Base-by-base conservation (phyloP, 106 monocot genomes). In the Dendrobium officinale region DNA sequence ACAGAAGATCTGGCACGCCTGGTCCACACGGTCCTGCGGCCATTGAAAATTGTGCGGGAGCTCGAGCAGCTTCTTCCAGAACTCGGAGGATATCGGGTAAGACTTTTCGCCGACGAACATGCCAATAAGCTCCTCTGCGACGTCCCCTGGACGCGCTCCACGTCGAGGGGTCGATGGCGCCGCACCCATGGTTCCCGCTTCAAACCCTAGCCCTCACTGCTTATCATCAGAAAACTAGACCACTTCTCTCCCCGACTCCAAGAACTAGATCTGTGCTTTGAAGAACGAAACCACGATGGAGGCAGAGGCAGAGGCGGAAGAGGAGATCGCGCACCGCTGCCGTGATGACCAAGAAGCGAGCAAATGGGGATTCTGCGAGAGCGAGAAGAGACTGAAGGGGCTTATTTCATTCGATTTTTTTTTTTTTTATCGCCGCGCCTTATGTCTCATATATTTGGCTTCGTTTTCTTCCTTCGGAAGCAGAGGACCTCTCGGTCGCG, bases 31-130 rank as follows among this genome's bases (percentile, higher is more conserved):
- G 42, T 88, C 40, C 27, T 87, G 85, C 59, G 98, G 93, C 95
- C 94, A 99, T 73, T 88, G 88, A 54, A 85, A 79, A 47, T 91
- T 88, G 79, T 93, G 91, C 11, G 92, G 98, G 48, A 99, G 84
- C 86, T 95, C 95, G 29, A 99, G 92, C 66, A 99, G 88, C 88
- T 88, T 86, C 79, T 81, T 59, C 98, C 98, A 99, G 78, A 95
- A 88, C 74, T 95, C 95, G 20, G 92, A 95, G 11, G 89, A 79
- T 74, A 99, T 81, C 22, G 98, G 98, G 84, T 90, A 92, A 59
- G 95, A 78, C 77, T 88, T 85, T 55, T 86, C 86, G 9, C 98
- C 98, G 44, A 99, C 89, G 80, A 99, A 87, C 29, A 84, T 87
- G 9, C 86, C 87, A 81, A 99, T 92, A 82, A 91, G 78, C 19